Evolutionary conservation across 805 yeast species (phyloP).

Genomic region (Metschnikowia lochheadii): DNA sequence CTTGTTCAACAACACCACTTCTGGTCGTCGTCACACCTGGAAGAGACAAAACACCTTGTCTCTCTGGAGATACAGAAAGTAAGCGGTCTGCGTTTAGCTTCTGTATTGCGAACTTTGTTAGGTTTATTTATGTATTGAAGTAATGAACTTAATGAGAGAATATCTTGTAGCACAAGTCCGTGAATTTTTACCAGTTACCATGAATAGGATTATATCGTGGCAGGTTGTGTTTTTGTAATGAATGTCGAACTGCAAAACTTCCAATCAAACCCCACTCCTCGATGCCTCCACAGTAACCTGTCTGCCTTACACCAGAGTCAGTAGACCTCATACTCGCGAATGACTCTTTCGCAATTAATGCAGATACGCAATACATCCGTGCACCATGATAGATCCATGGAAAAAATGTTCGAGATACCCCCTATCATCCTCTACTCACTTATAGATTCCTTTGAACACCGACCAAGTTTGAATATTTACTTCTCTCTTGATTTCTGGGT

Average conservation of each 20-base stretch:
- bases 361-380: conserved; percentile 3
- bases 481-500: neutral
- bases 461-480: conserved; percentile 1
- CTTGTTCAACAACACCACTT: conserved; percentile 94
- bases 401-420: conserved; percentile 2
- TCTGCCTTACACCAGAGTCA: neutral
- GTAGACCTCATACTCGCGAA: neutral
- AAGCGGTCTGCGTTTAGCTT: conserved; percentile 24
- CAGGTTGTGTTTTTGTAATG: too few relatives aligned
- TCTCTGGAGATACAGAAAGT: conserved; percentile 98
- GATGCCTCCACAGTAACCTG: too few relatives aligned
- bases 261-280: too few relatives aligned
- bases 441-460: neutral
- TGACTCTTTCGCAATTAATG: conserved; percentile 5
- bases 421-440: conserved; percentile 3
- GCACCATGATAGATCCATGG: conserved; percentile 1
- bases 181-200: too few relatives aligned
- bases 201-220: too few relatives aligned
- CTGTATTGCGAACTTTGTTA: conserved; percentile 4
- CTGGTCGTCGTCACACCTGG: conserved; percentile 99
- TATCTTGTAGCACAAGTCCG: neutral
- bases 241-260: too few relatives aligned
- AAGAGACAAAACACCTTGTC: conserved; percentile 98
- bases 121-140: conserved; percentile 12
- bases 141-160: conserved; percentile 8